Evolutionary conservation across 306 rosid species (phyloP), one percentile per base, ranked within the genome.

Genomic region (Geum urbanum): DNA sequence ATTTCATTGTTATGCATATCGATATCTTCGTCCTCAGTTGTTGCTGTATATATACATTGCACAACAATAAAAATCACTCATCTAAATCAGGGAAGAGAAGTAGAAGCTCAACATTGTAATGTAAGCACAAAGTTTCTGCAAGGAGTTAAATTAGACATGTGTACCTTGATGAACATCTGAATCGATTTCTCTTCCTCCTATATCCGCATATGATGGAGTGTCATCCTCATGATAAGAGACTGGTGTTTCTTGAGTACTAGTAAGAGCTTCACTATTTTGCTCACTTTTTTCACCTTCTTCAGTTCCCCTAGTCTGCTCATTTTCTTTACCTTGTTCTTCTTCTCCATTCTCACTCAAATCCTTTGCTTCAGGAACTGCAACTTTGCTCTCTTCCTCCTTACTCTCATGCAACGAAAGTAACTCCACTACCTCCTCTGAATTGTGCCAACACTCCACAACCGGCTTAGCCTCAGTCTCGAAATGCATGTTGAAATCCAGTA

Each of bases 401-500:
- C 69, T 48, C 69, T 81, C 80, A 51, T 65, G 72, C 18, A 66
- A 35, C 20, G 86, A 71, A 77, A 79, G 64, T 15, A 72, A 70
- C 5, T 82, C 70, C 77, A 71, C 70, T 62, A 39, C 66, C 54
- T 82, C 88, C 39, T 79, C 84, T 41, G 87, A 82, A 80, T 86
- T 72, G 66, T 77, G 85, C 97, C 96, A 94, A 70, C 74, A 89
- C 79, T 86, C 96, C 10, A 55, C 62, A 55, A 88, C 79, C 6
- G 84, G 86, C 45, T 84, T 74, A n/a, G 78, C 71, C 74, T 77
- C 83, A 19, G 84, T 74, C 80, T 73, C 75, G 51, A 76, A 35
- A 41, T 53, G 51, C 84, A 73, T 75, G 66, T 78, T 94, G 75
- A 90, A 90, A 64, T 94, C 99, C 79, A 90, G 79, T 80, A 94